These are phyloP conservation scores for Domatiomyces catenatus DNA, from an alignment of 2,329 filamentous ascomycete genomes.

Conservation along the genomic window DNA sequence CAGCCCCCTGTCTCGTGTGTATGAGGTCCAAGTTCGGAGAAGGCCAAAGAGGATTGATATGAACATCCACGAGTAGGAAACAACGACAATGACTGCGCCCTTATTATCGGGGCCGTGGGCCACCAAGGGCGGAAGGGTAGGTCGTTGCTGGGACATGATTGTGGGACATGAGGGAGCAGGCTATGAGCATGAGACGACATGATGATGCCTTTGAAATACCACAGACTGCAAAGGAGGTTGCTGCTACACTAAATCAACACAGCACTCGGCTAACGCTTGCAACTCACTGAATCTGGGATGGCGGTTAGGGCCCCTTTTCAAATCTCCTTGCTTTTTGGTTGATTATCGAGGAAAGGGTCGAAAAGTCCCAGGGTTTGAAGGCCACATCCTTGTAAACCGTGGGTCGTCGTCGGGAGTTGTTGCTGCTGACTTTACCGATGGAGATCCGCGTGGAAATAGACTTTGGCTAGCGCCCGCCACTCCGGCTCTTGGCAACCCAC, in stretches of 20 bases:
- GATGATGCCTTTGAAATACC: background rate
- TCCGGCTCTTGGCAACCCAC: too few relatives aligned
- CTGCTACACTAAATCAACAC: background rate
- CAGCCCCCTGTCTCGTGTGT: background rate
- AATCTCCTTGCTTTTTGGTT: too few relatives aligned
- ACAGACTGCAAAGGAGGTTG: background rate
- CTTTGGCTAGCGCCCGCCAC: too few relatives aligned
- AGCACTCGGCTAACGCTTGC: background rate
- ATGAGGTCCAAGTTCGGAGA: background rate
- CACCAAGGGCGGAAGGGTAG: constrained; percentile 1
- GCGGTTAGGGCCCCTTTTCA: too few relatives aligned
- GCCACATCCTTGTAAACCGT: too few relatives aligned
- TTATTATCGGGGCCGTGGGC: background rate
- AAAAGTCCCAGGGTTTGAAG: too few relatives aligned
- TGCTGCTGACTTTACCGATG: too few relatives aligned
- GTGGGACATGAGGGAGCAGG: background rate
- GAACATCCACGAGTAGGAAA: constrained; percentile 1
- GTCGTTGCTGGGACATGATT: background rate
- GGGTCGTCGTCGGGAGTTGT: too few relatives aligned
- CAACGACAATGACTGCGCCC: background rate
- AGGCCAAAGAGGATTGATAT: constrained; percentile 1
- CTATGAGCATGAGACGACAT: background rate
- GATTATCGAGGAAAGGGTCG: too few relatives aligned
- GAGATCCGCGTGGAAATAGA: too few relatives aligned
- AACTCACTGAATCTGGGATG: too few relatives aligned